A percentile compares a stretch with the other conserved stretches of the same genome.
Evolutionary conservation across 352 stramenopile genomes (phyloP).

Genomic region (Globisporangium apiculatum): DNA sequence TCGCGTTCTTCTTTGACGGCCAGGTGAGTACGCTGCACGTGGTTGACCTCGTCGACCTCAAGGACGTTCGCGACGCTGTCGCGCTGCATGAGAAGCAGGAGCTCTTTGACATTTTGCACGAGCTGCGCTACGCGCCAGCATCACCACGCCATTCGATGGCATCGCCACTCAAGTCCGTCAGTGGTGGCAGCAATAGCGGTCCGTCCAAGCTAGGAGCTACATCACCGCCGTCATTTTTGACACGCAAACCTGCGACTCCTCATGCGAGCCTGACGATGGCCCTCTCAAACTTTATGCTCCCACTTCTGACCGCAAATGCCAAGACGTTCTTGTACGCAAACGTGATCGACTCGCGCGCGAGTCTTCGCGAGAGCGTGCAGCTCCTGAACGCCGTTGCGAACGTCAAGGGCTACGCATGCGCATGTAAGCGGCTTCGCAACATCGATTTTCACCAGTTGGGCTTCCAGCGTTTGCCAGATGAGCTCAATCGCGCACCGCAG

Average conservation of each 20-base stretch:
- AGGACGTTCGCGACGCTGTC: slow-evolving; percentile 41
- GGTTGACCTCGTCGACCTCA: slow-evolving; percentile 55
- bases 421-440: slow-evolving; percentile 41
- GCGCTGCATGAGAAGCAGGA: slow-evolving; percentile 48
- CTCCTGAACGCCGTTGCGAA: slow-evolving; percentile 61
- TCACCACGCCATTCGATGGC: slow-evolving; percentile 7
- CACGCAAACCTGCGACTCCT: slow-evolving; percentile 4
- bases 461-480: slow-evolving; percentile 28
- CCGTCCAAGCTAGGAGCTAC: too few relatives aligned
- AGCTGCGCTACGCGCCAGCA: slow-evolving; percentile 22
- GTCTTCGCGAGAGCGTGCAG: slow-evolving; percentile 49
- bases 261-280: slow-evolving; percentile 13
- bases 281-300: slow-evolving; percentile 58
- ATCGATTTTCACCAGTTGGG: slow-evolving; percentile 41
- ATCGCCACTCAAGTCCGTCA: not conserved
- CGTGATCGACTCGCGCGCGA: slow-evolving; percentile 62
- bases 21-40: slow-evolving; percentile 65
- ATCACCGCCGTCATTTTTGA: not conserved
- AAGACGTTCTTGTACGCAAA: slow-evolving; percentile 63
- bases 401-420: slow-evolving; percentile 44
- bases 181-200: not conserved
- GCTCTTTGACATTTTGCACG: slow-evolving; percentile 49
- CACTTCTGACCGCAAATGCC: slow-evolving; percentile 49
- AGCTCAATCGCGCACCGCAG: slow-evolving; percentile 2
- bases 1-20: slow-evolving; percentile 50